A percentile compares a stretch with the other conserved stretches of the same genome.
Evolutionary conservation across 169 alveolate genomes (phyloP).

Genomic region (Plasmodium malariae): DNA sequence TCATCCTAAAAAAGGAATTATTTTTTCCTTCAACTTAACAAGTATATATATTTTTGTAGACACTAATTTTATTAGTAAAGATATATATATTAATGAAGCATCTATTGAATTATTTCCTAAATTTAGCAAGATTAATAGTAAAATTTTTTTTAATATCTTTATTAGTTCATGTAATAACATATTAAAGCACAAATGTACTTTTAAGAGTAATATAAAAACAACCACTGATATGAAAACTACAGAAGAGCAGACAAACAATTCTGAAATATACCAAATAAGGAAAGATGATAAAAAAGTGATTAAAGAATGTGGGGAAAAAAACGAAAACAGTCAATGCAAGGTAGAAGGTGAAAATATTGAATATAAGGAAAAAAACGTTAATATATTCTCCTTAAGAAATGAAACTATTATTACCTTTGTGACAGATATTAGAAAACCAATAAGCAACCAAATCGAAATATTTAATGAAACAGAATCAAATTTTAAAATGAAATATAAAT

Average conservation of each 20-base stretch:
- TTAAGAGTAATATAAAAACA: conserved; percentile 7
- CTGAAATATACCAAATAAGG: too few species aligned
- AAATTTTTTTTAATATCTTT: conserved; percentile 39
- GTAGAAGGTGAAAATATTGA: neutral
- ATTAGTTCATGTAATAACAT: conserved; percentile 18
- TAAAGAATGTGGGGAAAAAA: neutral
- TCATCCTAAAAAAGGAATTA: conserved; percentile 75
- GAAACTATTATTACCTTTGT: conserved; percentile 57
- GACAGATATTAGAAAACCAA: conserved; percentile 50
- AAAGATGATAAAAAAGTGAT: neutral
- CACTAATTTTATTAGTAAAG: conserved; percentile 33
- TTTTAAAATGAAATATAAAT: conserved; percentile 62
- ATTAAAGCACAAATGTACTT: conserved; percentile 5
- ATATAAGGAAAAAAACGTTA: conserved; percentile 22
- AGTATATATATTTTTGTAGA: conserved; percentile 54
- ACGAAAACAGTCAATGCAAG: neutral
- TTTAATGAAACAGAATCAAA: conserved; percentile 46
- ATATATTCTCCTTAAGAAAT: conserved; percentile 30
- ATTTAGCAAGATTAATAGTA: conserved; percentile 65
- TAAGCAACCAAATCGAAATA: conserved; percentile 48
- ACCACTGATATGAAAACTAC: neutral
- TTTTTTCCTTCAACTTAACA: conserved; percentile 53
- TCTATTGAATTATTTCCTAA: conserved; percentile 53
- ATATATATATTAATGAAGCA: conserved; percentile 53
- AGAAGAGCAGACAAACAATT: neutral